Evolutionary conservation across 1,139 yeast genomes (phyloP), one percentile per base, ranked within the genome.

Genomic region (Saccharomyces hybrid): DNA sequence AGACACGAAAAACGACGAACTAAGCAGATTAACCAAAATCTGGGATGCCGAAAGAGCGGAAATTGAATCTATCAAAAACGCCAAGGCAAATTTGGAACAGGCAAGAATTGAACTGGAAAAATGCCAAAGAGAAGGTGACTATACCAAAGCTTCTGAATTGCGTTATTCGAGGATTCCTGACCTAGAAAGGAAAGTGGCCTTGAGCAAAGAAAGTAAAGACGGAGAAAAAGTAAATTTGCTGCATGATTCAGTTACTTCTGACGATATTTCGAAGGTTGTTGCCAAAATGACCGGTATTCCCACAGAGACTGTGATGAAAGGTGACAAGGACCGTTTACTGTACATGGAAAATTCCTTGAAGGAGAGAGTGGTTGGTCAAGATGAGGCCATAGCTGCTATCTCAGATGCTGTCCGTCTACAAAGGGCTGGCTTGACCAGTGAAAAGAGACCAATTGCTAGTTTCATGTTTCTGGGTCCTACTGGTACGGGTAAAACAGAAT

Each of bases 251-350:
- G 98, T 93, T 3, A 88, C 96, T 0, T 80, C 96, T 1, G 96
- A 91, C 61, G 99, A 93, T 71, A 93, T 93, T 63, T 95, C 97
- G 0, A 78, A 82, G 56, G 99, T 93, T 5, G 87, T 93, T 13
- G 85, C 96, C 13, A 84, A 89, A 62, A 89, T 95, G 85, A 93
- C 99, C 0, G 98, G 98, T 42, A 90, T 93, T 49, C 99, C 99
- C 4, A 87, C 89, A n/a, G 86, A 84, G 60, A 88, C 90, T 38
- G 81, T 93, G 59, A 78, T 93, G 85, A 87, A 87, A 68, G 98
- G 98, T 50, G 99, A 93, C 68, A 89, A 88, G 73, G 97, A 91
- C 68, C 85, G 90, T 66, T 76, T 93, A 56, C 71, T 93, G 55
- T 88, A 80, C 69, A 93, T 93, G 97, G 98, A 91, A 69, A 76